phyloP scores from a whole-genome alignment of 495 filamentous ascomycete genomes.

The Lophiostoma macrostomum region DNA sequence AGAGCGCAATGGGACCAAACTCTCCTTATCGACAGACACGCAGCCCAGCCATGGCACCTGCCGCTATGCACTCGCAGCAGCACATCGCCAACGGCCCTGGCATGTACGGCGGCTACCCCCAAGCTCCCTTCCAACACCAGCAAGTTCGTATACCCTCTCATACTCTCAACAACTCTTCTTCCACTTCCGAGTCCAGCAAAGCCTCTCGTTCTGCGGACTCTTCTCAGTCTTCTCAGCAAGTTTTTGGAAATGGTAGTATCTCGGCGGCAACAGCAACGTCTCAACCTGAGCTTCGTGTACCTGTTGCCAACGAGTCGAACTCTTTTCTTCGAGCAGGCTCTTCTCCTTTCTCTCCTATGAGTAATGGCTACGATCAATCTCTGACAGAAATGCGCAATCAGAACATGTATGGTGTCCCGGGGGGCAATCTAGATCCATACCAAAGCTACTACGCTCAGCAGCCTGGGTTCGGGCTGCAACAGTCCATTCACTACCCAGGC shows the following conservation, averaged over 20 bases:
- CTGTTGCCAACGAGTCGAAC: constrained; percentile 37
- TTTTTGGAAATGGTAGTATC: neutral
- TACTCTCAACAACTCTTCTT: constrained; percentile 4
- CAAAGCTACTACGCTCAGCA: constrained; percentile 46
- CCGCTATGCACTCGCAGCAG: constrained; percentile 51
- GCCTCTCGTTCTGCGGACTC: neutral
- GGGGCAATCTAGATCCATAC: constrained; percentile 34
- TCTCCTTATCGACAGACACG: constrained; percentile 63
- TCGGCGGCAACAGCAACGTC: neutral
- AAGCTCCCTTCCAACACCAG: constrained; percentile 28
- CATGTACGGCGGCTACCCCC: constrained; percentile 45
- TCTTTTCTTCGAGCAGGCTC: constrained; percentile 40
- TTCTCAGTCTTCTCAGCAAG: constrained; percentile 5
- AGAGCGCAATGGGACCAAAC: constrained; percentile 55
- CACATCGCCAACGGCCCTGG: constrained; percentile 28
- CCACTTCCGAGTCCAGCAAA: constrained; percentile 7
- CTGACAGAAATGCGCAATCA: constrained; percentile 62
- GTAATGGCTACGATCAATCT: constrained; percentile 67
- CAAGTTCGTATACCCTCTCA: constrained; percentile 26
- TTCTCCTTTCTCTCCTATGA: constrained; percentile 64
- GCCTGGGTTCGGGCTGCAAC: constrained; percentile 47
- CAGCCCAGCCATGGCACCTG: constrained; percentile 68
- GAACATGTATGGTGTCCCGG: constrained; percentile 47
- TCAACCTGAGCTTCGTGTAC: constrained; percentile 24
- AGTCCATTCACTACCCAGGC: constrained; percentile 37